Base-by-base conservation (phyloP, 75 land plant genomes). In the Pinus taeda region DNA sequence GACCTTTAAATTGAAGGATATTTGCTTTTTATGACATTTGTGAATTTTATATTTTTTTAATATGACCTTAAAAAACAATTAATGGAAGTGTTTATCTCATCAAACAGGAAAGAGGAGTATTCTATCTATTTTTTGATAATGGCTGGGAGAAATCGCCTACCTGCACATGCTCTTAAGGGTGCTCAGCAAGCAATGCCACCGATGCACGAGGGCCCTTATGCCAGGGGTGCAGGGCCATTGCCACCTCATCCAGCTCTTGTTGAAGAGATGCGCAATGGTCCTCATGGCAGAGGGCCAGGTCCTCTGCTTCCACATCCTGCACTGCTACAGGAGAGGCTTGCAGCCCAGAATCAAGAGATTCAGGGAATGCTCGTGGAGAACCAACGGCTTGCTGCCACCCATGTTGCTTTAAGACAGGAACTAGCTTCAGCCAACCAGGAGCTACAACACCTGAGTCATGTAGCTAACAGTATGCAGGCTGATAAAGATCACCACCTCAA, bases 321-420 rank as follows among this genome's bases (percentile, higher is more conserved):
- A 2, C 53, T 82, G 3, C 30, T 88, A 22, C 96, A 93, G 75
- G 97, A 95, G 73, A 90, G 91, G 57, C 78, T 95, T 57, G 91
- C 90, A n/a, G 22, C 84, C 0, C 95, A 85, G 74, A 86, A 84
- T 49, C 57, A 21, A 18, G 98, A 95, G 71, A 87, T 93, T 6
- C 85, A 87, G 75, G 78, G 88, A 81, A 82, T 95, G 33, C 8
- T 91, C 57, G 80, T 78, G 7, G 96, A 93, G 30, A 93, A 91
- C 61, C 89, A 84, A 57, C 58, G 81, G 36, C 77, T 93, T 6
- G 83, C 85, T 22, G 93, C 90, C 18, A 92, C 92, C 1, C 88
- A 87, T 59, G 80, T 83, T 8, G 85, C 80, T 1, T 78, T 95
- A 57, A 82, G 95, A 56, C 81, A 90, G 81, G 98, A 95, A 71